phyloP scores from a whole-genome alignment of 495 filamentous ascomycete genomes.

The Penicillium paradoxum region DNA sequence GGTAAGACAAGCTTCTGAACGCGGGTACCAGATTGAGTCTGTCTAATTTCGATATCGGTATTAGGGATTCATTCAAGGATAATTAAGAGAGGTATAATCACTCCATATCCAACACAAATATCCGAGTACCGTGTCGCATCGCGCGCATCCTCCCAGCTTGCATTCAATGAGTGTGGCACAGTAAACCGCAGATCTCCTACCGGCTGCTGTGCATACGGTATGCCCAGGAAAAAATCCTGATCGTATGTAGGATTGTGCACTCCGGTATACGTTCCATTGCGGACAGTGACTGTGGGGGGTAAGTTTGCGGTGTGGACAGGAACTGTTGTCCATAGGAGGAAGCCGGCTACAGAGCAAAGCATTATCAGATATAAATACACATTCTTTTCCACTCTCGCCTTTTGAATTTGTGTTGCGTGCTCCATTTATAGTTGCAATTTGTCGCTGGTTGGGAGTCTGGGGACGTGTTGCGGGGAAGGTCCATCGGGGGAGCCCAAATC shows the following conservation, averaged over 20 bases:
- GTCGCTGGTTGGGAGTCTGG: too few species aligned
- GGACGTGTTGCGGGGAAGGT: too few species aligned
- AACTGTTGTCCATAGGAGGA: slow-evolving; percentile 12
- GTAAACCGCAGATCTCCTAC: slow-evolving; percentile 45
- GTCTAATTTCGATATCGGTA: slow-evolving; percentile 11
- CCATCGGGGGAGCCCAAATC: too few species aligned
- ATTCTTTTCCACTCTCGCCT: too few species aligned
- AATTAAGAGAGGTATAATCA: slow-evolving; percentile 2
- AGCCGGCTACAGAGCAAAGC: slow-evolving; percentile 1
- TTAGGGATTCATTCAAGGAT: too few species aligned
- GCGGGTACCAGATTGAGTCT: slow-evolving; percentile 43
- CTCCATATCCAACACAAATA: slow-evolving; percentile 47
- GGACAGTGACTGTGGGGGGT: slow-evolving; percentile 14
- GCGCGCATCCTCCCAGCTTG: slow-evolving; percentile 31
- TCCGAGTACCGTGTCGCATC: slow-evolving; percentile 47
- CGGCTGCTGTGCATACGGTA: slow-evolving; percentile 45
- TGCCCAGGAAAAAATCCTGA: slow-evolving; percentile 45
- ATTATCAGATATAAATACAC: too few species aligned
- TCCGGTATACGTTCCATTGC: slow-evolving; percentile 41
- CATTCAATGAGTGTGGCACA: slow-evolving; percentile 41
- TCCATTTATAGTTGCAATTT: too few species aligned
- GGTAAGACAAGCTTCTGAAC: slow-evolving; percentile 51
- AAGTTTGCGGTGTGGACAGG: slow-evolving; percentile 11
- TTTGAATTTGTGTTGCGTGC: too few species aligned
- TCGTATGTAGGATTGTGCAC: slow-evolving; percentile 30